Evolutionary conservation across 208 protist genomes (phyloP), one percentile per base, ranked within the genome.

Genomic region (Crithidia mellificae): DNA sequence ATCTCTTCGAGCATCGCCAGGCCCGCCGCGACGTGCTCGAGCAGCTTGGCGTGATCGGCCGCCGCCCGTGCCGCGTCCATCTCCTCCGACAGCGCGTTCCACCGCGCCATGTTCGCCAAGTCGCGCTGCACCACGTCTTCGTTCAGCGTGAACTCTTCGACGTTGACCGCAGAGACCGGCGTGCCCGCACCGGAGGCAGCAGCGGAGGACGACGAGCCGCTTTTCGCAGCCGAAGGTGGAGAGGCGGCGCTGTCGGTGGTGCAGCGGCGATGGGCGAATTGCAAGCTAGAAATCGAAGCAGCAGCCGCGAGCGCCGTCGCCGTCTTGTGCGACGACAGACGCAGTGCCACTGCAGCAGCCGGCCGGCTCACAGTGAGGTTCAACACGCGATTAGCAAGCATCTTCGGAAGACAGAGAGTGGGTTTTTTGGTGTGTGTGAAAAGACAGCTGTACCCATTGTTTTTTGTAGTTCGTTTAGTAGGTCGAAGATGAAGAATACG

Each of bases 121-220:
- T 96, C 87, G 30, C 69, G 72, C 78, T 86, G 55, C 39, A 94
- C 89, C 22, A 96, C 78, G 14, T 92, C 85, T 17, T 94, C 85
- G 62, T 91, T 86, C 19, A 96, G 79, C 3, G 85, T 93, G 68
- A 96, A 96, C 27, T 66, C 78, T 65, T 96, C 88, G 24, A 94
- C 78, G 63, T 96, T 87, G 1, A 96, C 88, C 8, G 91, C 83
- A 12, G 84, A 88, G 6, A 29, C 32, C 1, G 61, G 61, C 19
- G n/a, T n/a, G n/a, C n/a, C n/a, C n/a, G n/a, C n/a, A n/a, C n/a
- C n/a, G n/a, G n/a, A n/a, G n/a, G n/a, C n/a, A n/a, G n/a, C n/a
- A n/a, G n/a, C n/a, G n/a, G n/a, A n/a, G n/a, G n/a, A n/a, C n/a
- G n/a, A n/a, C n/a, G n/a, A n/a, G n/a, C n/a, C n/a, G n/a, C n/a